These are phyloP conservation scores for Pinus taeda DNA, from an alignment of 75 land plant species.

Conservation along the genomic window DNA sequence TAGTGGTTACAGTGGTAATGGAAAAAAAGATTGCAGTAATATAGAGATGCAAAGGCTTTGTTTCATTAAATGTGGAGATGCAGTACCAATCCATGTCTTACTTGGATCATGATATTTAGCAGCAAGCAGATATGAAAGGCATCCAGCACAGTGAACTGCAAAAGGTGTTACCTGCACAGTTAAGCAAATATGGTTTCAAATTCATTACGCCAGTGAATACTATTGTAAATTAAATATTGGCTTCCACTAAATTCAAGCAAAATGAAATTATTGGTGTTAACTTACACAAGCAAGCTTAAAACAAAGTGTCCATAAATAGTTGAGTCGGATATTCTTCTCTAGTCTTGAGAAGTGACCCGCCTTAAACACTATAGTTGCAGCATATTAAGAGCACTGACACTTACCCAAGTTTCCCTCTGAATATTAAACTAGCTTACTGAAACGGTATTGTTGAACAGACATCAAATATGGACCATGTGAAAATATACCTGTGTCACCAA, in stretches of 20 bases:
- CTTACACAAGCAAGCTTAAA: slow-evolving; percentile 60
- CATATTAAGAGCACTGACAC: slow-evolving; percentile 51
- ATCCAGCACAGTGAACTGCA: slow-evolving; percentile 53
- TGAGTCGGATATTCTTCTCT: slow-evolving; percentile 74
- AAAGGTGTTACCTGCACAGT: slow-evolving; percentile 45
- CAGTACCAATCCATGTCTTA: slow-evolving; percentile 55
- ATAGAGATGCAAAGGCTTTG: slow-evolving; percentile 37
- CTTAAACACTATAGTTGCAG: slow-evolving; percentile 80
- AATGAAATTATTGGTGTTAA: not conserved
- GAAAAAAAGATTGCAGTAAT: slow-evolving; percentile 54
- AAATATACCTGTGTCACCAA: too few species aligned
- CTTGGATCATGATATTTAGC: slow-evolving; percentile 35
- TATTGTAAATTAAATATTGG: not conserved
- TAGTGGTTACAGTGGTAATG: slow-evolving; percentile 57
- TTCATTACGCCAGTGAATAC: not conserved
- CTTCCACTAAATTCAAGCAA: not conserved
- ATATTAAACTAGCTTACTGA: slow-evolving; percentile 26
- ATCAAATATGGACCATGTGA: too few species aligned
- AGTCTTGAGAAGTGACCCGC: slow-evolving; percentile 74
- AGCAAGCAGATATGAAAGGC: slow-evolving; percentile 53
- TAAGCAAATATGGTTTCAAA: not conserved
- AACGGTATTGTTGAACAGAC: slow-evolving; percentile 42
- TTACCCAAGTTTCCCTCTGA: slow-evolving; percentile 17
- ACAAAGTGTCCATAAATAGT: slow-evolving; percentile 74
- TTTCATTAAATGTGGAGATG: slow-evolving; percentile 28